Evolutionary conservation across 305 asterid genomes (phyloP).

Genomic region (Fraxinus floribunda): DNA sequence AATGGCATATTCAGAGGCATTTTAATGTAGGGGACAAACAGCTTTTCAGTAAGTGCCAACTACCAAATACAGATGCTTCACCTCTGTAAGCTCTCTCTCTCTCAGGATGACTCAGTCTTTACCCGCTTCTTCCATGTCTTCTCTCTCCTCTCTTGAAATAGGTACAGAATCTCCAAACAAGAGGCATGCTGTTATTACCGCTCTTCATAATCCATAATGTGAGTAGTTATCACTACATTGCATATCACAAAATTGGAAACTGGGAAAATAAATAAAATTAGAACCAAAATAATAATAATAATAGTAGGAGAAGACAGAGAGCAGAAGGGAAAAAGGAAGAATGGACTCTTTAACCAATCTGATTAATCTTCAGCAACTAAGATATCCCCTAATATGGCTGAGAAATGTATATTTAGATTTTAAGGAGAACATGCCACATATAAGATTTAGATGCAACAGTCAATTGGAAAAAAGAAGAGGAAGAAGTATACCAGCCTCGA

Average conservation of each 20-base stretch:
- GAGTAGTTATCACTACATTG: background rate
- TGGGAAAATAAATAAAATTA: background rate
- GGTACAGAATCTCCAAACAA: background rate
- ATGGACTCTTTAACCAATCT: background rate
- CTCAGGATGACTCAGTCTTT: background rate
- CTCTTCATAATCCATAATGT: background rate
- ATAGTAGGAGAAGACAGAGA: background rate
- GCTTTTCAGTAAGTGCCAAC: conserved; percentile 4
- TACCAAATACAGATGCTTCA: background rate
- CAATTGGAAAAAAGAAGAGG: background rate
- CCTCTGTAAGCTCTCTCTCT: background rate
- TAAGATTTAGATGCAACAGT: background rate
- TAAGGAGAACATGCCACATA: background rate
- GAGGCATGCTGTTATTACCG: background rate
- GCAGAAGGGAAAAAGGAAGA: background rate
- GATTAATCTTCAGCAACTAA: background rate
- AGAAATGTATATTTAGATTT: background rate
- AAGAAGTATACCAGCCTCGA: background rate
- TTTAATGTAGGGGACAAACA: conserved; percentile 3
- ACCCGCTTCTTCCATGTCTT: background rate
- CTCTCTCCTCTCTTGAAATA: background rate
- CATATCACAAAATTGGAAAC: background rate
- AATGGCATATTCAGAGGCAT: conserved; percentile 19
- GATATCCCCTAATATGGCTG: background rate
- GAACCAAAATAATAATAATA: background rate